Evolutionary conservation across 805 yeast species (phyloP).

Genomic region (Candida coquimbonensis): DNA sequence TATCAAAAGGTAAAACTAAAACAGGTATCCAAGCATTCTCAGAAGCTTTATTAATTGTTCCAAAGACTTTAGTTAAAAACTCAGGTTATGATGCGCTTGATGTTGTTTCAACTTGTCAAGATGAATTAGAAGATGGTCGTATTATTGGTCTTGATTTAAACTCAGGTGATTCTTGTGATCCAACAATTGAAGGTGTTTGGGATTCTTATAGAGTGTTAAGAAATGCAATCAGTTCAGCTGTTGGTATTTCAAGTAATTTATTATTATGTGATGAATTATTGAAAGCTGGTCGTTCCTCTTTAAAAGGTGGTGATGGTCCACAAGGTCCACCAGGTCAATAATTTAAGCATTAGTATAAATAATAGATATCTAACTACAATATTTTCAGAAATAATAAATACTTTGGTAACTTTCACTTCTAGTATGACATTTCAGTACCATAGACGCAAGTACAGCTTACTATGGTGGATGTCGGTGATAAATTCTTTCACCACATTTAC

Average conservation of each 20-base stretch:
- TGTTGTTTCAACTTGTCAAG: conserved; percentile 82
- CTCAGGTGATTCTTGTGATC: conserved; percentile 94
- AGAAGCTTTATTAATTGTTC: conserved; percentile 83
- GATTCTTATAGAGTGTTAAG: conserved; percentile 92
- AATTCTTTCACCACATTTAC: no score
- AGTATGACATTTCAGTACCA: no score
- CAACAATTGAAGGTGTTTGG: conserved; percentile 91
- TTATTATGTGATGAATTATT: conserved; percentile 91
- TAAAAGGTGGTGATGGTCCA: conserved; percentile 38
- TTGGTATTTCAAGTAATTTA: conserved; percentile 89
- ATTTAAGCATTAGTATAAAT: background rate
- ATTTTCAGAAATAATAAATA: no score
- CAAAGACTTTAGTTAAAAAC: conserved; percentile 86
- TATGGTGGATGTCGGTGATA: no score
- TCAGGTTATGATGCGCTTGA: conserved; percentile 94
- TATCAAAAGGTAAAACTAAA: conserved; percentile 76
- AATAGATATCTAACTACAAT: background rate
- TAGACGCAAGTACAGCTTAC: no score
- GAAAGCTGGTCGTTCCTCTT: conserved; percentile 92
- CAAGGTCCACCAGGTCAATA: conserved; percentile 18
- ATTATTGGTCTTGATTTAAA: conserved; percentile 86
- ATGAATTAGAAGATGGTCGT: conserved; percentile 73
- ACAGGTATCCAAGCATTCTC: conserved; percentile 92
- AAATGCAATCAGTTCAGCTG: conserved; percentile 86
- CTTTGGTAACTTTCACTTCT: no score